Conservation (phyloP, 345 rosid species). For the Populus alba region DNA sequence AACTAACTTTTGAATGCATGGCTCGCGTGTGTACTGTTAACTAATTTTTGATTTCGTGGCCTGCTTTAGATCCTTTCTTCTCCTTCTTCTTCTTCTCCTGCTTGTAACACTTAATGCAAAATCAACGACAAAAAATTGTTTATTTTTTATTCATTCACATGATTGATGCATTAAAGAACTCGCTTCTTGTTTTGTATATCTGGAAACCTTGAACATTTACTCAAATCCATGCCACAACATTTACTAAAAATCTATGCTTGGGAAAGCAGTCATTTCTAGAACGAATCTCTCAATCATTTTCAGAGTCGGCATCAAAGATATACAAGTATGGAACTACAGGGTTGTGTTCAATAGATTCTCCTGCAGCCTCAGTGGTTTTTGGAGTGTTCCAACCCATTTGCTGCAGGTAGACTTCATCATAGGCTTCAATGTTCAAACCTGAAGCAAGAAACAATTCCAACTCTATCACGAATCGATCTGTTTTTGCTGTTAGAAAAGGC, state of each 20-base stretch:
- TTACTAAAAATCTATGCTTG: too few relatives aligned
- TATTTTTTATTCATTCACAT: too few relatives aligned
- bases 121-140: too few relatives aligned
- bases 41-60: too few relatives aligned
- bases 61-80: too few relatives aligned
- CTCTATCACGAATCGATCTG: constrained; percentile 60
- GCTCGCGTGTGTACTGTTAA: too few relatives aligned
- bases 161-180: neutral
- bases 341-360: constrained; percentile 17
- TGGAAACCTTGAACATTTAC: neutral
- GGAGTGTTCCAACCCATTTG: constrained; percentile 40
- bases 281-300: constrained; percentile 28
- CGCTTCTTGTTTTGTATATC: neutral
- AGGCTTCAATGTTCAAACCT: constrained; percentile 66
- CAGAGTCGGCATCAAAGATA: constrained; percentile 53
- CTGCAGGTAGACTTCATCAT: constrained; percentile 57
- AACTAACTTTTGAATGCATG: too few relatives aligned
- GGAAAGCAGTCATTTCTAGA: neutral
- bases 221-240: neutral
- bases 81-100: too few relatives aligned
- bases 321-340: constrained; percentile 42
- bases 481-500: constrained; percentile 60
- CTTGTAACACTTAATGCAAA: too few relatives aligned
- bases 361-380: constrained; percentile 14
- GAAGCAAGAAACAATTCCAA: constrained; percentile 73